These are phyloP conservation scores for Encephalitozoon intestinalis DNA, from an alignment of 371 early-diverging fungal species.

Conservation along the genomic window DNA sequence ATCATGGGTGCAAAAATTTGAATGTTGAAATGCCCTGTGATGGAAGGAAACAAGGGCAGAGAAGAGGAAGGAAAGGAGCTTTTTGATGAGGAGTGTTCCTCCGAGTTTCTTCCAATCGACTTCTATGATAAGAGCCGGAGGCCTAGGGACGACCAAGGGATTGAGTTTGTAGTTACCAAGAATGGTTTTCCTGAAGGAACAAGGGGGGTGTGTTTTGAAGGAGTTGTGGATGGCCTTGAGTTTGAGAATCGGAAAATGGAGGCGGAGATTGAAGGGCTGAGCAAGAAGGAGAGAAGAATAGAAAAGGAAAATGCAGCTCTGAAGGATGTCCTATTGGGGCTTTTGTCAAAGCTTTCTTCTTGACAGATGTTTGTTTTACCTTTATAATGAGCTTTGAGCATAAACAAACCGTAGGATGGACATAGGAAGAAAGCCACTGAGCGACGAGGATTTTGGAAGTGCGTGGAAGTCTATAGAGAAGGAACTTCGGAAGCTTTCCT, in stretches of 20 bases:
- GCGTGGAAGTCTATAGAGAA: conserved; percentile 27
- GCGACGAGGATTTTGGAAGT: conserved; percentile 15
- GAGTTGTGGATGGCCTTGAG: background rate
- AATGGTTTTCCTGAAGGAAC: background rate
- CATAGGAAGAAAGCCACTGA: conserved; percentile 27
- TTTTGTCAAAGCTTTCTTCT: background rate
- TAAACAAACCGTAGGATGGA: conserved; percentile 42
- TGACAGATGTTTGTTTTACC: background rate
- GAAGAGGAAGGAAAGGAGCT: background rate
- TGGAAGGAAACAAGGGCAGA: background rate
- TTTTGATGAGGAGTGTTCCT: background rate
- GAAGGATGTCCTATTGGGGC: background rate
- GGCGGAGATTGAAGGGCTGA: background rate
- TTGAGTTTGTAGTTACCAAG: background rate
- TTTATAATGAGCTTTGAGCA: background rate
- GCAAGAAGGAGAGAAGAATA: background rate
- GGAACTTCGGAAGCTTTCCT: conserved; percentile 18
- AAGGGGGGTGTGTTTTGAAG: background rate
- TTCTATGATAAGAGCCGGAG: background rate
- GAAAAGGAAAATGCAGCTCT: background rate
- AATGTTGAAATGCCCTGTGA: background rate
- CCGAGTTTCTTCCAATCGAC: background rate
- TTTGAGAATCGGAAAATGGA: background rate
- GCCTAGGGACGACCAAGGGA: background rate
- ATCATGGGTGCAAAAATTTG: conserved; percentile 12